Conservation (phyloP, 441 rosid species). For the Populus hybrid region DNA sequence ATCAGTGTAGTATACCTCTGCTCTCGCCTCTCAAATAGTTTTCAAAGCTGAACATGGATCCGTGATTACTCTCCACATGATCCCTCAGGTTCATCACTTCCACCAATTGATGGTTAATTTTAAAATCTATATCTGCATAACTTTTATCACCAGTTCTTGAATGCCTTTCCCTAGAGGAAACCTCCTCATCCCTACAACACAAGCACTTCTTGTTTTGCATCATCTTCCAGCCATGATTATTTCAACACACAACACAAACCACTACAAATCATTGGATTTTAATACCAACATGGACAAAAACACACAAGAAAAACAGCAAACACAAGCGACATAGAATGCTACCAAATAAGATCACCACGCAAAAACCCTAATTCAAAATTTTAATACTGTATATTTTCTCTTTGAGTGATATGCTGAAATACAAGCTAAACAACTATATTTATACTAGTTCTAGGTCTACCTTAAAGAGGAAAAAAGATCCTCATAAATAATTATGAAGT, state of each 20-base stretch:
- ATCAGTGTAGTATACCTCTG: background rate
- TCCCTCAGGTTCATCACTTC: background rate
- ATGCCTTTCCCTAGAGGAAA: background rate
- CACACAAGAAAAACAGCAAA: too few relatives aligned
- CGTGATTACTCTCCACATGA: background rate
- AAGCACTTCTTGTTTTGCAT: background rate
- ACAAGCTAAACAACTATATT: background rate
- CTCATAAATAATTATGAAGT: background rate
- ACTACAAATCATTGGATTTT: too few relatives aligned
- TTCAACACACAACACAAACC: background rate
- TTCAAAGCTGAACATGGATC: background rate
- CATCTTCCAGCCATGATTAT: background rate
- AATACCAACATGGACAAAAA: too few relatives aligned
- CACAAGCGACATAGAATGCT: too few relatives aligned
- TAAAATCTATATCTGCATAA: too few relatives aligned
- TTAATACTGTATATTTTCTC: background rate
- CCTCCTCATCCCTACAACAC: background rate
- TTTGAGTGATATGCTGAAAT: background rate
- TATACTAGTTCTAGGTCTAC: background rate
- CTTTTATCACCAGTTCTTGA: background rate
- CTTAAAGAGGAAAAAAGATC: background rate
- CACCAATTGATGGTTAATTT: background rate
- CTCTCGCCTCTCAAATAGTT: background rate
- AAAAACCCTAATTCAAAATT: background rate
- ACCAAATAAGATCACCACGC: background rate